These are phyloP conservation scores for Dactylonectria estremocensis DNA, from an alignment of 2,329 filamentous ascomycete genomes.

Conservation along the genomic window DNA sequence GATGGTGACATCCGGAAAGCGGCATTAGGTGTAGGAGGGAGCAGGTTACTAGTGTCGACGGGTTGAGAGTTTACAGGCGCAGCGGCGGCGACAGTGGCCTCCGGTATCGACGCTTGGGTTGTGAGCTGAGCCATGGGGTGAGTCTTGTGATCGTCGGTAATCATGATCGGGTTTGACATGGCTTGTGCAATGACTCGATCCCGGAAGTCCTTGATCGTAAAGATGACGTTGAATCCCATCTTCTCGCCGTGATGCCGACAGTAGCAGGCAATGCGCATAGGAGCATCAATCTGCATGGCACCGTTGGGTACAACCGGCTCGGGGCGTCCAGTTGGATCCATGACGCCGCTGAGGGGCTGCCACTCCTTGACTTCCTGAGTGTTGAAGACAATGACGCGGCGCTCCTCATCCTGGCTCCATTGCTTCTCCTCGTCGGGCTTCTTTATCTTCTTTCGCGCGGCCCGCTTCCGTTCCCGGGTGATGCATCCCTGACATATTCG, in stretches of 20 bases:
- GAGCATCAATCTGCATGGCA: constrained; percentile 84
- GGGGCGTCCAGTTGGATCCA: constrained; percentile 59
- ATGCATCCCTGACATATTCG: constrained; percentile 95
- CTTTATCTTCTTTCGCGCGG: constrained; percentile 92
- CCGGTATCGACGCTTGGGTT: constrained; percentile 49
- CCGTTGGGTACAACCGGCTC: constrained; percentile 67
- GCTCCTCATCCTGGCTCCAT: constrained; percentile 85
- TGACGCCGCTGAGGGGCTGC: constrained; percentile 73
- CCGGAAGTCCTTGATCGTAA: constrained; percentile 89
- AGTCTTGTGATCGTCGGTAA: constrained; percentile 98
- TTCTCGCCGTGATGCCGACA: constrained; percentile 97
- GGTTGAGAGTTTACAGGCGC: constrained; percentile 32
- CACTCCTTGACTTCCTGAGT: constrained; percentile 90
- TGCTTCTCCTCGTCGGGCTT: constrained; percentile 93
- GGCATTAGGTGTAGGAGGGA: constrained; percentile 53
- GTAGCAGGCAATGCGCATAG: constrained; percentile 98
- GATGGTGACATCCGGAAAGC: constrained; percentile 73
- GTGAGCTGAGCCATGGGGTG: constrained; percentile 61
- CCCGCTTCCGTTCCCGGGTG: constrained; percentile 89
- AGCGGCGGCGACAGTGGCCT: constrained; percentile 38
- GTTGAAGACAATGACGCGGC: constrained; percentile 92
- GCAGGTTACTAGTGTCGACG: constrained; percentile 52
- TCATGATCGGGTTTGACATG: constrained; percentile 92
- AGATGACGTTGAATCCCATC: constrained; percentile 91
- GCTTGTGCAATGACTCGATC: constrained; percentile 86